A percentile compares a stretch with the other conserved stretches of the same genome.
Evolutionary conservation across 2,329 filamentous ascomycete genomes (phyloP).

Genomic region (Venturia pyrina): DNA sequence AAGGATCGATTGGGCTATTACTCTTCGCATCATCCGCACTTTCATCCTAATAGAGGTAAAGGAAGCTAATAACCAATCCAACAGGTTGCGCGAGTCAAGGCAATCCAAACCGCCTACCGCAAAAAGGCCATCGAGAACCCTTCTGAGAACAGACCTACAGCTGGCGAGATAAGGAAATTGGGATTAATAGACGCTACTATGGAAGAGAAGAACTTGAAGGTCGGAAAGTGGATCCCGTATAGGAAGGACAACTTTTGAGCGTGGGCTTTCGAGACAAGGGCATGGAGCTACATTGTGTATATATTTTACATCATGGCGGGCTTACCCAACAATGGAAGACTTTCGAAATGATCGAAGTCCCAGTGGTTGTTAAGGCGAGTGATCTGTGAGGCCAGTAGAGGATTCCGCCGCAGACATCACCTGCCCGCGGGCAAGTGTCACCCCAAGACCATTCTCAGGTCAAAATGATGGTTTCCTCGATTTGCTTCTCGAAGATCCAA

Average conservation of each 20-base stretch:
- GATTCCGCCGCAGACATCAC: background rate
- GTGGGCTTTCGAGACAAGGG: background rate
- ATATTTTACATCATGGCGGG: background rate
- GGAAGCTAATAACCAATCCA: background rate
- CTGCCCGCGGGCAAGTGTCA: background rate
- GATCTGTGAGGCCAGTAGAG: background rate
- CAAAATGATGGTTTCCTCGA: background rate
- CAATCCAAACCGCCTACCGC: conserved; percentile 76
- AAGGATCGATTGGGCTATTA: background rate
- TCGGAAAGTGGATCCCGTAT: conserved; percentile 8
- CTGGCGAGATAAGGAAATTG: conserved; percentile 77
- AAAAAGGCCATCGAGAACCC: conserved; percentile 65
- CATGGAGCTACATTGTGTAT: background rate
- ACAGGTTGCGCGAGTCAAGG: conserved; percentile 67
- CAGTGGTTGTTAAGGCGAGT: background rate
- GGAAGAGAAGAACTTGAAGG: conserved; percentile 52
- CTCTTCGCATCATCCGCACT: background rate
- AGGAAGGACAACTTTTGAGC: conserved; percentile 5
- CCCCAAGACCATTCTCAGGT: background rate
- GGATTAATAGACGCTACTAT: conserved; percentile 70
- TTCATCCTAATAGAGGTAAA: background rate
- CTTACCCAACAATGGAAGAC: background rate
- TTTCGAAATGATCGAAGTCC: background rate
- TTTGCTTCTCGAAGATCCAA: background rate
- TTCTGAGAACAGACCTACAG: conserved; percentile 70